phyloP scores from a whole-genome alignment of 371 early-diverging fungal species.

The Synchytrium microbalum region DNA sequence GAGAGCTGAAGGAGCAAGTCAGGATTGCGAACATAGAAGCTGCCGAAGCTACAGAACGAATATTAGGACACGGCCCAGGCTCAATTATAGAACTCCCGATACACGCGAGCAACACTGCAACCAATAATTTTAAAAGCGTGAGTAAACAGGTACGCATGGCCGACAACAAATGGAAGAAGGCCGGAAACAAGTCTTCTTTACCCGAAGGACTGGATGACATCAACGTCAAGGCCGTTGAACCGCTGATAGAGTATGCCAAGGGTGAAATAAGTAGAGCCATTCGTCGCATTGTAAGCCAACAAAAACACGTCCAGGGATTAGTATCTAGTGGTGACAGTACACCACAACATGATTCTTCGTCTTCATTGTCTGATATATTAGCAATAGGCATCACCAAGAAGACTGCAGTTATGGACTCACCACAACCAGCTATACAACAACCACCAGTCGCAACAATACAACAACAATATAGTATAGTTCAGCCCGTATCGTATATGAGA shows the following conservation, averaged over 20 bases:
- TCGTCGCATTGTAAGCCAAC: background rate
- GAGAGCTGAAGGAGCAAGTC: background rate
- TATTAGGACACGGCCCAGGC: background rate
- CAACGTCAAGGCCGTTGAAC: background rate
- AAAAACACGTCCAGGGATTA: background rate
- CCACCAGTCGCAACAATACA: background rate
- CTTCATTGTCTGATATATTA: background rate
- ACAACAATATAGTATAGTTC: background rate
- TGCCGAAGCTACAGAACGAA: background rate
- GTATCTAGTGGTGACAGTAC: background rate
- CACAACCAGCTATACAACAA: too few relatives aligned
- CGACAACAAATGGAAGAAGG: background rate
- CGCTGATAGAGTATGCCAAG: background rate
- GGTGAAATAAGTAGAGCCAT: background rate
- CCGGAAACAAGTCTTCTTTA: background rate
- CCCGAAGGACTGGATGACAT: background rate
- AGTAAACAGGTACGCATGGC: background rate
- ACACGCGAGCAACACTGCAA: background rate
- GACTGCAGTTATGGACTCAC: background rate
- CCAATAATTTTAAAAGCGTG: background rate
- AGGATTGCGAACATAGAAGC: background rate
- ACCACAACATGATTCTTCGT: background rate
- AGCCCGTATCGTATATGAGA: background rate
- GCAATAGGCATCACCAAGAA: background rate
- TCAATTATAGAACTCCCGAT: background rate